Evolutionary conservation across 345 rosid species (phyloP).

Genomic region (Moricandia arvensis): DNA sequence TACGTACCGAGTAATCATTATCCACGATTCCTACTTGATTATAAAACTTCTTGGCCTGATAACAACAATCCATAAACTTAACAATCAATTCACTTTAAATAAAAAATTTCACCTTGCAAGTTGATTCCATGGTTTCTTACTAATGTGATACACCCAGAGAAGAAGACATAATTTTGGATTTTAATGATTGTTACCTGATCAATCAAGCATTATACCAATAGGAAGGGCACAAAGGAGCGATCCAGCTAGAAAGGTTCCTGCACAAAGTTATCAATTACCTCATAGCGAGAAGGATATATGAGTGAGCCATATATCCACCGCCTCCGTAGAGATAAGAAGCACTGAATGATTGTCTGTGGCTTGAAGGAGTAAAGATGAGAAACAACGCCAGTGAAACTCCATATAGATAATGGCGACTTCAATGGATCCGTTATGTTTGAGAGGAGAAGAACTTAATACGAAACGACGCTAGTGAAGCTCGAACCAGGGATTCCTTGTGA

Average conservation of each 20-base stretch:
- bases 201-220: constrained; percentile 96
- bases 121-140: constrained; percentile 2
- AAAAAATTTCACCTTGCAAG: constrained; percentile 70
- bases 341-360: too few relatives aligned
- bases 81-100: neutral
- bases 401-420: too few relatives aligned
- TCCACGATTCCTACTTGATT: neutral
- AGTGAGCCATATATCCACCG: too few relatives aligned
- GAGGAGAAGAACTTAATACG: too few relatives aligned
- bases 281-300: neutral
- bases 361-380: too few relatives aligned
- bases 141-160: neutral
- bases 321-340: too few relatives aligned
- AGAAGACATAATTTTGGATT: neutral
- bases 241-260: constrained; percentile 91
- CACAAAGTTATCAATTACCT: constrained; percentile 8
- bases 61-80: neutral
- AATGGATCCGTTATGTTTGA: too few relatives aligned
- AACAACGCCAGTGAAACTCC: too few relatives aligned
- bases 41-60: neutral
- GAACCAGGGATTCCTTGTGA: too few relatives aligned
- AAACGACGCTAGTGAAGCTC: too few relatives aligned
- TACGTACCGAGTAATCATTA: neutral
- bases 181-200: constrained; percentile 66
- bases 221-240: constrained; percentile 94